Evolutionary conservation across 2,329 filamentous ascomycete genomes (phyloP).

Genomic region (Ceratocystiopsis minuta): DNA sequence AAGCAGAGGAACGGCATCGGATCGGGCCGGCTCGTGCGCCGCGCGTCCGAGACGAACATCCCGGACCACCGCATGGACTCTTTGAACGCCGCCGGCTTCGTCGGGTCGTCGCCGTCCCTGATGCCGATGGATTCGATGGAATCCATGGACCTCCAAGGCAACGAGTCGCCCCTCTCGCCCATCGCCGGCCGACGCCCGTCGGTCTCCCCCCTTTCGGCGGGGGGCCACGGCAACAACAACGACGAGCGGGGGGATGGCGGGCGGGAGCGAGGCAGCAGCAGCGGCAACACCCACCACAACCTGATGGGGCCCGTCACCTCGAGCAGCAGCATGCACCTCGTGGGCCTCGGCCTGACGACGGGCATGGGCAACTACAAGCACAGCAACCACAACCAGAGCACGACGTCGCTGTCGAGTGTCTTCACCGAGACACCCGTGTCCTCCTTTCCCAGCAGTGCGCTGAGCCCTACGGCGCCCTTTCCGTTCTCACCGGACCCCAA

Average conservation of each 20-base stretch:
- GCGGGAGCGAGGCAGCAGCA: background rate
- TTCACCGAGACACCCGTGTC: conserved; percentile 46
- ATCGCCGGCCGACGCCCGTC: conserved; percentile 25
- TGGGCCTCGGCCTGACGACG: conserved; percentile 9
- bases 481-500: conserved; percentile 58
- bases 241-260: conserved; percentile 38
- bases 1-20: conserved; percentile 64
- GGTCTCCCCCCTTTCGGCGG: no score
- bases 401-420: conserved; percentile 47
- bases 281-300: conserved; percentile 8
- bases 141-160: conserved; percentile 19
- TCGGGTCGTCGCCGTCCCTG: conserved; percentile 34
- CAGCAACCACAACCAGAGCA: conserved; percentile 43
- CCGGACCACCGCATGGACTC: conserved; percentile 43
- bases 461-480: conserved; percentile 60
- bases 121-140: conserved; percentile 21
- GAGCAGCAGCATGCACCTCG: background rate
- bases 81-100: conserved; percentile 10
- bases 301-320: conserved; percentile 15
- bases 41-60: conserved; percentile 52
- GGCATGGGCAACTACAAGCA: conserved; percentile 32
- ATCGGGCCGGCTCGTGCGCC: conserved; percentile 27
- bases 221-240: conserved; percentile 41
- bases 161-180: conserved; percentile 58
- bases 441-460: conserved; percentile 51